A percentile compares a stretch with the other conserved stretches of the same genome.
Evolutionary conservation across 2,329 filamentous ascomycete genomes (phyloP).

Genomic region (Helotiales sp.): DNA sequence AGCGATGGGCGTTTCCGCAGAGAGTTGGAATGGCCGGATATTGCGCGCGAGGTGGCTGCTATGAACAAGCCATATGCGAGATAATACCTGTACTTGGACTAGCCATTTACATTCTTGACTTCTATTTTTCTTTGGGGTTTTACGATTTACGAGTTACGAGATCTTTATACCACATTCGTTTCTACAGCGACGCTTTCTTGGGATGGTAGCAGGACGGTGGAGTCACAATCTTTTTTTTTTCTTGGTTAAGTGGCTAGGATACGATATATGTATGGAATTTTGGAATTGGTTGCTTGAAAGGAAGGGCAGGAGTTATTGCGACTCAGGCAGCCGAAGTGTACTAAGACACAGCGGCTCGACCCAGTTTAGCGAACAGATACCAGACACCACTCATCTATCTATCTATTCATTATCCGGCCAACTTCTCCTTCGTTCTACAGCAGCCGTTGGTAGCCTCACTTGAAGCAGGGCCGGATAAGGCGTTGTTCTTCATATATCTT

Average conservation of each 20-base stretch:
- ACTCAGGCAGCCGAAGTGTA: neutral
- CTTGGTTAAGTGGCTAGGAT: neutral
- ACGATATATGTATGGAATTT: neutral
- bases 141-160: slow-evolving; percentile 32
- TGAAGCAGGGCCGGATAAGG: slow-evolving; percentile 8
- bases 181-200: slow-evolving; percentile 13
- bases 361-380: neutral
- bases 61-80: slow-evolving; percentile 95
- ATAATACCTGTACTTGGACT: slow-evolving; percentile 43
- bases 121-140: slow-evolving; percentile 19
- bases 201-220: neutral
- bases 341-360: neutral
- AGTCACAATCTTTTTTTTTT: neutral
- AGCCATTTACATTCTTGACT: slow-evolving; percentile 21
- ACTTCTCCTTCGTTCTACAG: neutral
- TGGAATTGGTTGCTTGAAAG: neutral
- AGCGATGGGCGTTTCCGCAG: slow-evolving; percentile 42
- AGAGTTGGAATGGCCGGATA: slow-evolving; percentile 89
- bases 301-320: neutral
- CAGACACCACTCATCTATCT: neutral
- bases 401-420: neutral
- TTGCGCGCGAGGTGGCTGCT: slow-evolving; percentile 86
- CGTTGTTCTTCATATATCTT: slow-evolving; percentile 1
- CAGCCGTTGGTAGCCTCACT: slow-evolving; percentile 7
- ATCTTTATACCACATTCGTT: slow-evolving; percentile 32